Percentiles rank a stretch among this genome's conserved stretches.
phyloP scores from a whole-genome alignment of 768 basidiomycete genomes.

The Podaxis rugospora region DNA sequence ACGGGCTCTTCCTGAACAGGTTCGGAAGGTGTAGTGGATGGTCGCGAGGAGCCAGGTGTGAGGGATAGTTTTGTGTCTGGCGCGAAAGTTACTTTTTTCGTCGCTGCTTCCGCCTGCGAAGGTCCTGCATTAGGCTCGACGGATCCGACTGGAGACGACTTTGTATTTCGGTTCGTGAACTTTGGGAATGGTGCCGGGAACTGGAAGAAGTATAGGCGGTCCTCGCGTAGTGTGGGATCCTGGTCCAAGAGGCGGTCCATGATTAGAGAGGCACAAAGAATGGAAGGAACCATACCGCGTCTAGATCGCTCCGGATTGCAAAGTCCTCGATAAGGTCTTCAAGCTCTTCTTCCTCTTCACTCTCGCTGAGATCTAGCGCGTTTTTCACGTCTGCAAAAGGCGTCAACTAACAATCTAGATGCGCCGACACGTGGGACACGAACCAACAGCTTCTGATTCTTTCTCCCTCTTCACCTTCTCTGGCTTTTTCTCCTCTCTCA shows the following conservation, averaged over 20 bases:
- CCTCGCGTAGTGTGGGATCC: slow-evolving; percentile 51
- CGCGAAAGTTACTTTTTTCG: slow-evolving; percentile 63
- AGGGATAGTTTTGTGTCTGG: slow-evolving; percentile 47
- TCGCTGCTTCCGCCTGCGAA: neutral
- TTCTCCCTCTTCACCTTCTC: slow-evolving; percentile 47
- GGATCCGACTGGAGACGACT: slow-evolving; percentile 25
- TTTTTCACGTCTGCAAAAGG: slow-evolving; percentile 41
- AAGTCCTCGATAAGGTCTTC: slow-evolving; percentile 78
- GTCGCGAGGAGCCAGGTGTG: slow-evolving; percentile 20
- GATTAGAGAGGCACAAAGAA: neutral
- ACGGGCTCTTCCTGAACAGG: slow-evolving; percentile 31
- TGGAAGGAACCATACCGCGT: slow-evolving; percentile 31
- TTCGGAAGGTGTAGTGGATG: slow-evolving; percentile 27
- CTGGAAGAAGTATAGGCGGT: slow-evolving; percentile 83
- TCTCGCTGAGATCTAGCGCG: slow-evolving; percentile 67
- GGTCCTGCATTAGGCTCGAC: slow-evolving; percentile 6
- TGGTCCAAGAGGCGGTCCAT: slow-evolving; percentile 17
- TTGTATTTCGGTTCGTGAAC: slow-evolving; percentile 30
- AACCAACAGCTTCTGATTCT: slow-evolving; percentile 22
- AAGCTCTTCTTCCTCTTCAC: slow-evolving; percentile 75
- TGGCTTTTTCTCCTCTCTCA: slow-evolving; percentile 42
- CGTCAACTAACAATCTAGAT: neutral
- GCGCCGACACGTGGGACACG: slow-evolving; percentile 8
- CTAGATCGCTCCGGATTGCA: slow-evolving; percentile 31
- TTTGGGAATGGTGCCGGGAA: slow-evolving; percentile 84